These are phyloP conservation scores for Protea cynaroides DNA, from an alignment of 164 flowering plant species.

Conservation along the genomic window DNA sequence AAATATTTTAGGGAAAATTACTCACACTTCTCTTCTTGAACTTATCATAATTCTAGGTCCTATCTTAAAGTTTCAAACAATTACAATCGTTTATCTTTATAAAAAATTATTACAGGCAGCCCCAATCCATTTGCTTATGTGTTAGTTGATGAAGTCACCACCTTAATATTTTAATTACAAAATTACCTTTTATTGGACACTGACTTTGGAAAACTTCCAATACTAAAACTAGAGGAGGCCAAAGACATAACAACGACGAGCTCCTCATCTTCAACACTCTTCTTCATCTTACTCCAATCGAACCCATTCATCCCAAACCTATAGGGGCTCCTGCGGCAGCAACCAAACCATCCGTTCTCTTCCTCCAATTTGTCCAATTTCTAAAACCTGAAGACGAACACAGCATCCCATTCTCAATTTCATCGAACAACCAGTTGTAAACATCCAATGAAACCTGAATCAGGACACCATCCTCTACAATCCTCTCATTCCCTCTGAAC, in stretches of 20 bases:
- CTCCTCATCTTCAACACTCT: slow-evolving; percentile 37
- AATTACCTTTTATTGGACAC: too few relatives aligned
- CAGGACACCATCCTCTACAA: slow-evolving; percentile 49
- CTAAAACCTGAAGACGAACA: slow-evolving; percentile 69
- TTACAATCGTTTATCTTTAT: too few relatives aligned
- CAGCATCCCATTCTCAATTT: slow-evolving; percentile 38
- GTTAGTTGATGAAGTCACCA: too few relatives aligned
- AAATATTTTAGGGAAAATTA: too few relatives aligned
- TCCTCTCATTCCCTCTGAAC: slow-evolving; percentile 71
- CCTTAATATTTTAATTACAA: too few relatives aligned
- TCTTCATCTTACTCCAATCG: slow-evolving; percentile 47
- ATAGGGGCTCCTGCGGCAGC: slow-evolving; percentile 10
- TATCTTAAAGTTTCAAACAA: too few relatives aligned
- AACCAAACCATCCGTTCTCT: slow-evolving; percentile 9
- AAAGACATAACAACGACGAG: slow-evolving; percentile 66
- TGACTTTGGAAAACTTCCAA: too few relatives aligned
- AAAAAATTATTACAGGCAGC: too few relatives aligned
- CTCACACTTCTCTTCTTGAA: too few relatives aligned
- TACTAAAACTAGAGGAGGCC: slow-evolving; percentile 42
- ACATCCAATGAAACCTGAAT: slow-evolving; percentile 86
- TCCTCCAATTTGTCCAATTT: slow-evolving; percentile 8
- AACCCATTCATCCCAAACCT: slow-evolving; percentile 33
- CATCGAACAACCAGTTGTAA: slow-evolving; percentile 66
- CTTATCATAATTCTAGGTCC: too few relatives aligned
- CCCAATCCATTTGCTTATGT: too few relatives aligned